Evolutionary conservation across 257 asterid species (phyloP), one percentile per base, ranked within the genome.

Genomic region (Nicotiana attenuata): DNA sequence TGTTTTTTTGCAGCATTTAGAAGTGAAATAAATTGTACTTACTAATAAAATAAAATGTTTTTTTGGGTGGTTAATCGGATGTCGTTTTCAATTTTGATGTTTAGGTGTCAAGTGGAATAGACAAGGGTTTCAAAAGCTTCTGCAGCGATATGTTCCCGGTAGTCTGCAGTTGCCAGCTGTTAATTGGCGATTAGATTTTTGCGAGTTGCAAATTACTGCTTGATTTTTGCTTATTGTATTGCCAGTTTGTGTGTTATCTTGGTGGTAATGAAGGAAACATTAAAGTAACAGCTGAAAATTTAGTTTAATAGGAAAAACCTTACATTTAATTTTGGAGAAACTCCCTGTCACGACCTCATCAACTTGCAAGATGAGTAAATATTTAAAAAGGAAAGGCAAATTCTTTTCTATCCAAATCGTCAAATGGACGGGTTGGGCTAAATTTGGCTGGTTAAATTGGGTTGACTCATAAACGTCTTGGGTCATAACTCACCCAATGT

Each of bases 101-200:
- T 86, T 90, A 90, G 97, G 95, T 52, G n/a, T 31, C 90, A 6
- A 81, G 80, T 82, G 94, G 87, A 60, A 82, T 88, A 67, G 91
- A 88, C 87, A 65, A 86, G 50, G 88, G 88, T 29, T 91, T 92
- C 75, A 85, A 87, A 77, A 90, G 85, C 81, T 93, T 93, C 84
- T 90, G 92, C 87, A 86, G 94, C 63, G 92, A 93, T 61, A 82
- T 93, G 84, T 85, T 91, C 82, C 85, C 76, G 94, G 97, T 92
- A 92, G 81, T 69, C 41, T 65, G 22, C 7, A 35, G 45, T n/a
- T 69, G 33, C 57, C 35, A 11, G 33, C 59, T 20, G 78, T 69
- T 38, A 38, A 22, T 73, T 73, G 78, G 1, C 38, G 10, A 47
- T 55, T 73, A 47, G 22, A 47, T 47, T 73, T 47, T 73, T 14